These are phyloP conservation scores for Lagenaria siceraria DNA, from an alignment of 306 rosid genomes.

Conservation along the genomic window DNA sequence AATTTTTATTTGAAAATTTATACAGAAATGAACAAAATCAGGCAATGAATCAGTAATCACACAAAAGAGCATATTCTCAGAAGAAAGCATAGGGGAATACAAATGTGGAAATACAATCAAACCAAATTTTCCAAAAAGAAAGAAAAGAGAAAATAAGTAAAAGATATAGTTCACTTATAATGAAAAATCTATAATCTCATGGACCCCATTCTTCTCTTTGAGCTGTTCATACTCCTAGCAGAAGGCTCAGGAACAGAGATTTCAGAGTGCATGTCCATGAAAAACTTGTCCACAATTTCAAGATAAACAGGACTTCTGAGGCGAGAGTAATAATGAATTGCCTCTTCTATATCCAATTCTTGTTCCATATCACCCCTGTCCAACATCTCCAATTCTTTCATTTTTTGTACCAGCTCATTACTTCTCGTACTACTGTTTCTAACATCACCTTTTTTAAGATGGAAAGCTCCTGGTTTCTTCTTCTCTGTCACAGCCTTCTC, in stretches of 20 bases:
- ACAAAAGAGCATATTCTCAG: constrained; percentile 11
- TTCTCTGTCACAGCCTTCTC: constrained; percentile 25
- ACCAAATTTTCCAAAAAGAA: constrained; percentile 14
- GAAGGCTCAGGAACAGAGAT: constrained; percentile 30
- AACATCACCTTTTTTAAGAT: constrained; percentile 25
- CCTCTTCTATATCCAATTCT: constrained; percentile 86
- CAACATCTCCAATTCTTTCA: constrained; percentile 70
- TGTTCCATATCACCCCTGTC: constrained; percentile 65
- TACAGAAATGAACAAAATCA: not conserved
- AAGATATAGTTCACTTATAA: constrained; percentile 14
- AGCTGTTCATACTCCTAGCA: constrained; percentile 23
- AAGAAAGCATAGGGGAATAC: constrained; percentile 15
- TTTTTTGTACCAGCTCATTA: constrained; percentile 42
- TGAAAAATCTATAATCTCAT: constrained; percentile 28
- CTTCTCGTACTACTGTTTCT: constrained; percentile 17
- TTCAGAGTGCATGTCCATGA: constrained; percentile 58
- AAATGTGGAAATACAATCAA: constrained; percentile 16
- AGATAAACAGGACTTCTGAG: constrained; percentile 66
- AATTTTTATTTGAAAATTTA: not conserved
- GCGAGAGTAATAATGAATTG: constrained; percentile 81
- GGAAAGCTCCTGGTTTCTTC: constrained; percentile 23
- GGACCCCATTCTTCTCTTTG: constrained; percentile 35
- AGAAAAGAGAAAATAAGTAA: not conserved
- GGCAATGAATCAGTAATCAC: constrained; percentile 3
- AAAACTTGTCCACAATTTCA: constrained; percentile 79